Base-by-base conservation (phyloP, 352 stramenopile genomes). In the Globisporangium camurandrum region DNA sequence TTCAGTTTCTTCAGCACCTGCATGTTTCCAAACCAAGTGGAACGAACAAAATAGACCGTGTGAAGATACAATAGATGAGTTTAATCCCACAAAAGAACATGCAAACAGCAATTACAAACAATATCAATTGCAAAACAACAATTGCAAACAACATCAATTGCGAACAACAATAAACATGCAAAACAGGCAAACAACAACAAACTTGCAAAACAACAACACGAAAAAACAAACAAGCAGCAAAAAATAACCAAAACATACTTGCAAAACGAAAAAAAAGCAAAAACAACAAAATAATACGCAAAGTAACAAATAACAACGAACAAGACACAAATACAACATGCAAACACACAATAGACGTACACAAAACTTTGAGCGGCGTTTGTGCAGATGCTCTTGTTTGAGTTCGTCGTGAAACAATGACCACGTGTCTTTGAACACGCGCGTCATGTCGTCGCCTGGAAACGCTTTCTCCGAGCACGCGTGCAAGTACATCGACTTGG, bases 401-500 rank as follows among this genome's bases (percentile, higher is more conserved):
- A 59, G 59, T 51, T 92, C 80, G 51, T 92, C 80, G 50, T 88
- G 66, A 40, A 85, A 81, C 54, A 86, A 72, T 20, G 59, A 54
- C 80, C 80, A 92, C 19, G 80, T 89, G 48, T 88, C 75, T 56
- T 87, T 87, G 56, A 92, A 86, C 33, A 84, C 64, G 41, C 71
- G 72, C 19, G 66, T 78, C 62, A 92, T 79, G 60, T 92, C 75
- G 38, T 87, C 74, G 3, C 61, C 69, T 1, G 66, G 49, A 46
- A 92, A 92, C 37, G 61, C 63, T 52, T 92, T 92, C 49, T 85
- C 63, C 27, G 80, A 92, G 47, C 64, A 85, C 46, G 72, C 59
- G 64, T 92, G 80, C 56, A 92, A 62, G 59, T 89, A 92, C 76
- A 92, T 88, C 12, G 80, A 87, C 59, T 92, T 89, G 62, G 74